These are phyloP conservation scores for Nakaseomyces nivariensis DNA, from an alignment of 1,139 yeast species.

Conservation along the genomic window DNA sequence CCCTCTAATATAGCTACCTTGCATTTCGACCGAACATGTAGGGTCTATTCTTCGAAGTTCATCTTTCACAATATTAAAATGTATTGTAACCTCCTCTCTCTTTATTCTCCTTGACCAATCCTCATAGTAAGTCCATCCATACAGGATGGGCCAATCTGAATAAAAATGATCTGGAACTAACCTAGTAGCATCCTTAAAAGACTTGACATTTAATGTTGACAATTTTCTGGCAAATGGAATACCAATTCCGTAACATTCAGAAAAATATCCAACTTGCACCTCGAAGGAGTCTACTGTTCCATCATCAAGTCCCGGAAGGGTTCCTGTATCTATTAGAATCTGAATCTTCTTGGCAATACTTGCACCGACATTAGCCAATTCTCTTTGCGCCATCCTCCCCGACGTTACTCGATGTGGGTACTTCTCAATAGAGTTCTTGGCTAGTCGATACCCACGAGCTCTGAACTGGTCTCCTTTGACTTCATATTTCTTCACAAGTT, in stretches of 20 bases:
- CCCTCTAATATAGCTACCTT: conserved; percentile 54
- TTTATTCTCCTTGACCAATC: conserved; percentile 44
- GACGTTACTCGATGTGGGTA: conserved; percentile 30
- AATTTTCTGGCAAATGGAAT: conserved; percentile 37
- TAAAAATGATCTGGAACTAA: conserved; percentile 27
- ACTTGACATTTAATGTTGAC: conserved; percentile 33
- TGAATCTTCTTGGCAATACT: conserved; percentile 42
- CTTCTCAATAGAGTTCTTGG: conserved; percentile 33
- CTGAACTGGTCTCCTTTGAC: conserved; percentile 36
- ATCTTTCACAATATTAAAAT: conserved; percentile 32
- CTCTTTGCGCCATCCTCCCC: conserved; percentile 33
- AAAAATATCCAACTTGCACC: conserved; percentile 31
- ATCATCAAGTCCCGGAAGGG: conserved; percentile 32
- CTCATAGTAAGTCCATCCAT: conserved; percentile 41
- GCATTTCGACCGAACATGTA: conserved; percentile 32
- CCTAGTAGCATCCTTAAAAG: conserved; percentile 34
- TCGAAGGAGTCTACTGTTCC: conserved; percentile 21
- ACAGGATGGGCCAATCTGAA: conserved; percentile 31
- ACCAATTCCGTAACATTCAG: conserved; percentile 47
- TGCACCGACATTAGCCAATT: conserved; percentile 38
- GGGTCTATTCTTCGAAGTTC: conserved; percentile 34
- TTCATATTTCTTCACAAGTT: conserved; percentile 34
- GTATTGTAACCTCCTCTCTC: conserved; percentile 38
- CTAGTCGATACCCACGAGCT: conserved; percentile 39
- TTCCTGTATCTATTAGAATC: conserved; percentile 37